These are phyloP conservation scores for Sonneratia alba DNA, from an alignment of 345 rosid species.

Conservation along the genomic window DNA sequence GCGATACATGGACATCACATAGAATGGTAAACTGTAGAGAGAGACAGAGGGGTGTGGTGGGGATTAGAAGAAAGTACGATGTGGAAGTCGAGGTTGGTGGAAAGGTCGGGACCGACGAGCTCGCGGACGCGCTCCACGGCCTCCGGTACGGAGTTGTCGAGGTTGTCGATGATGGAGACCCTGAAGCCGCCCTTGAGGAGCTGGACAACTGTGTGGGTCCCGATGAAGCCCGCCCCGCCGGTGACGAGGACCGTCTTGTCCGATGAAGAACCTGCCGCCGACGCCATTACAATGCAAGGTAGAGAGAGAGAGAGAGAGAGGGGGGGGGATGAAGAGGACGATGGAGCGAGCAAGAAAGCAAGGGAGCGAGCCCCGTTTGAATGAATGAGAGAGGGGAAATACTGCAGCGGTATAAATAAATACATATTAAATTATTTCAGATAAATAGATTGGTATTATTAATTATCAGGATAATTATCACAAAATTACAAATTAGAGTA, in stretches of 20 bases:
- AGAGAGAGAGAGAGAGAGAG: background rate
- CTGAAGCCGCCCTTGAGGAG: constrained; percentile 68
- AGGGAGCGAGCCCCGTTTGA: background rate
- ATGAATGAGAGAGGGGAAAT: background rate
- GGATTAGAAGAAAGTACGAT: constrained; percentile 26
- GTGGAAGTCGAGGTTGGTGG: constrained; percentile 63
- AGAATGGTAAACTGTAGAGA: background rate
- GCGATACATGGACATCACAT: background rate
- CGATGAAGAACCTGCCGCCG: background rate
- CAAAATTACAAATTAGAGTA: too few species aligned
- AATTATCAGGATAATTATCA: too few species aligned
- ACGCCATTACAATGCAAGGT: background rate
- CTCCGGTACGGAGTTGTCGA: constrained; percentile 68
- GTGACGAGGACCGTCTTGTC: constrained; percentile 61
- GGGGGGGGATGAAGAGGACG: background rate
- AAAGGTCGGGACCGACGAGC: constrained; percentile 67
- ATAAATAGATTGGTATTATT: too few species aligned
- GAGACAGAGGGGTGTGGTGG: background rate
- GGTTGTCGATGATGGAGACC: constrained; percentile 78
- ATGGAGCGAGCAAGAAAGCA: background rate
- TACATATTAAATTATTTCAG: too few species aligned
- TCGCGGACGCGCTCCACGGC: constrained; percentile 75
- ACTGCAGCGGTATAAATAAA: too few species aligned
- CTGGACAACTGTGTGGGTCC: constrained; percentile 82
- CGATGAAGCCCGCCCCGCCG: constrained; percentile 96